phyloP scores from a whole-genome alignment of 352 stramenopile species.

The Globisporangium acanthophoron region DNA sequence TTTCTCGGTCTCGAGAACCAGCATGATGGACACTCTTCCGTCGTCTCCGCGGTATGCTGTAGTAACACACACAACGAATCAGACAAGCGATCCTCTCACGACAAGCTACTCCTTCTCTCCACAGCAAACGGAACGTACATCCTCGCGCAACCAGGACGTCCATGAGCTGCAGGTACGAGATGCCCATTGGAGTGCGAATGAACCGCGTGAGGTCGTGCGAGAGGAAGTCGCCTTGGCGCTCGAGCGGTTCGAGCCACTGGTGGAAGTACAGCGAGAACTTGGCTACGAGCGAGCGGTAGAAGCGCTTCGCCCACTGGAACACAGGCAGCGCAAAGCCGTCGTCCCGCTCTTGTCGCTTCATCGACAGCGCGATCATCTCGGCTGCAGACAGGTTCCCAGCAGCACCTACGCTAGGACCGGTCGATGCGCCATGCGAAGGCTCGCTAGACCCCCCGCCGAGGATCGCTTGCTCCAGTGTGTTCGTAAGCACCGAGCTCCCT shows the following conservation, averaged over 20 bases:
- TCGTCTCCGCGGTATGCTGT: conserved; percentile 48
- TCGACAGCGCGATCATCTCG: conserved; percentile 76
- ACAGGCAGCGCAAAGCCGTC: conserved; percentile 75
- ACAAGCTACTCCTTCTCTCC: not conserved
- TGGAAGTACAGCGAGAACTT: conserved; percentile 86
- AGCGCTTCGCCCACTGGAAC: conserved; percentile 77
- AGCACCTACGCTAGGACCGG: not conserved
- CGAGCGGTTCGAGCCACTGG: conserved; percentile 64
- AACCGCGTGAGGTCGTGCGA: conserved; percentile 64
- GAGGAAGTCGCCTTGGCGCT: conserved; percentile 56
- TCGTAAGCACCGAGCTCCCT: conserved; percentile 30
- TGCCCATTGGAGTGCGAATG: conserved; percentile 67
- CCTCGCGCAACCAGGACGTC: conserved; percentile 67
- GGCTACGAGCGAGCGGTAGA: conserved; percentile 78
- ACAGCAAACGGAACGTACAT: conserved; percentile 25
- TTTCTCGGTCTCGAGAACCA: conserved; percentile 72
- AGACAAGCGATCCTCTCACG: not conserved
- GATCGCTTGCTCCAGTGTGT: conserved; percentile 67
- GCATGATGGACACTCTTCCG: conserved; percentile 47
- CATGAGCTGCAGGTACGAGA: conserved; percentile 81
- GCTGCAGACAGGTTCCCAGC: conserved; percentile 33
- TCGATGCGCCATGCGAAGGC: not conserved
- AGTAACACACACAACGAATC: conserved; percentile 2
- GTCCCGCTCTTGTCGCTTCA: conserved; percentile 69
- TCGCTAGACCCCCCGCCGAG: conserved; percentile 21